Base-by-base conservation (phyloP, 140 eudicot genomes). In the Anethum foeniculum region DNA sequence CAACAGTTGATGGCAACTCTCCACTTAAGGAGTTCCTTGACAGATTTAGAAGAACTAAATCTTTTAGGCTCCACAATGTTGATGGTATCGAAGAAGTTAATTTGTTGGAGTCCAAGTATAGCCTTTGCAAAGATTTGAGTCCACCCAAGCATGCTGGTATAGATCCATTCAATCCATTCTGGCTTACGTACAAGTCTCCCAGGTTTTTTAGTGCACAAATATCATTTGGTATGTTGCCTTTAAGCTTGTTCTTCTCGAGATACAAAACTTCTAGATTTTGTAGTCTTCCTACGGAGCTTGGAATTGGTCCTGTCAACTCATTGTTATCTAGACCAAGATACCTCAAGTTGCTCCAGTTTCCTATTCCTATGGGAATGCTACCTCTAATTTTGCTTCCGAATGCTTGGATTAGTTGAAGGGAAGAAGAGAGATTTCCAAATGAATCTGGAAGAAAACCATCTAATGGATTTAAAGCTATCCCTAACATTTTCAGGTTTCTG, bases 361-460 rank as follows among this genome's bases (percentile, higher is more conserved):
- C 89, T 16, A 88, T 56, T 44, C 25, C 88, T 27, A 72, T 46
- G 16, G 94, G 92, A 80, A 90, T 84, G 0, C 16, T 12, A 49
- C 94, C 94, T 23, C 18, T 86, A 62, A 86, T 76, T 21, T 80
- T 80, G 75, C 81, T 56, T 9, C 52, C 84, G 10, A 27, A 60
- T 36, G 90, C 90, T 23, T 46, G 30, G 48, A 90, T 38, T 6
- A 9, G 0, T 39, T 30, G 43, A 2, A 90, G 83, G 16, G 83
- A 75, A 14, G 78, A 47, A 4, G 92, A 86, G 14, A 88, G 75
- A 76, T 90, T 90, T 27, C 90, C 91, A 3, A 88, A 4, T 18
- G 92, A 84, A 77, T 43, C 38, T 8, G 89, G 92, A 80, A 86
- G 92, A 72, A 62, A 16, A 3, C 86, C 88, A 0, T 78, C 83